phyloP scores from a whole-genome alignment of 2,329 filamentous ascomycete species.

The Alternaria brassicae region DNA sequence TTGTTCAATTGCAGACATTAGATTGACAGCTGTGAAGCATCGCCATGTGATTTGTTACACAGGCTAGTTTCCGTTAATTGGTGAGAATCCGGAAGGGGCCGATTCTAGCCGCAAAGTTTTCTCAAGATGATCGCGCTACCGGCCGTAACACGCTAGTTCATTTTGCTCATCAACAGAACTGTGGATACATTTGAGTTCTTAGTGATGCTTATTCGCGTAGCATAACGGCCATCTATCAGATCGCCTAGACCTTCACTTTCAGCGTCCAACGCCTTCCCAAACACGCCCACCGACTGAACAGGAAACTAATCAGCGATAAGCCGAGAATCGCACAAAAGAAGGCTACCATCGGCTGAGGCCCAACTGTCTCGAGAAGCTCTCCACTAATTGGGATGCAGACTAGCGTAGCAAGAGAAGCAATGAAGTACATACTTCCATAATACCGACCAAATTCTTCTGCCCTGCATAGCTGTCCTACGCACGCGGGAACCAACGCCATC shows the following conservation, averaged over 20 bases:
- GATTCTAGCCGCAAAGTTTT: neutral
- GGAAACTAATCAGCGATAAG: conserved; percentile 40
- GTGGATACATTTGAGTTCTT: neutral
- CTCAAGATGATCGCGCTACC: neutral
- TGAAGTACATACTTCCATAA: conserved; percentile 58
- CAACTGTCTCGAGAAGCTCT: conserved; percentile 45
- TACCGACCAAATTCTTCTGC: conserved; percentile 58
- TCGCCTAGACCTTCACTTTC: conserved; percentile 27
- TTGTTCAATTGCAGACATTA: neutral
- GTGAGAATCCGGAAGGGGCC: neutral
- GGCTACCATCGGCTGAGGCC: conserved; percentile 43
- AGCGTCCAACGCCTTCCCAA: conserved; percentile 43
- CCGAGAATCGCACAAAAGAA: conserved; percentile 45
- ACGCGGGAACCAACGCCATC: conserved; percentile 56
- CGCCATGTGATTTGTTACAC: neutral
- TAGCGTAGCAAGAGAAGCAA: conserved; percentile 46
- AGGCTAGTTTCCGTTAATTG: neutral
- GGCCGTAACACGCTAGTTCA: neutral
- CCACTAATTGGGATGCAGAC: conserved; percentile 48
- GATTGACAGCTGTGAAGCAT: neutral
- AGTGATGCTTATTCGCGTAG: neutral
- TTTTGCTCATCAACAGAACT: neutral
- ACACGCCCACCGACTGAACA: conserved; percentile 48
- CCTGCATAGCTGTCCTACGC: conserved; percentile 57
- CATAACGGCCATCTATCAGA: neutral